Base-by-base conservation (phyloP, 495 filamentous ascomycete species). In the Penicillium bovifimosum region DNA sequence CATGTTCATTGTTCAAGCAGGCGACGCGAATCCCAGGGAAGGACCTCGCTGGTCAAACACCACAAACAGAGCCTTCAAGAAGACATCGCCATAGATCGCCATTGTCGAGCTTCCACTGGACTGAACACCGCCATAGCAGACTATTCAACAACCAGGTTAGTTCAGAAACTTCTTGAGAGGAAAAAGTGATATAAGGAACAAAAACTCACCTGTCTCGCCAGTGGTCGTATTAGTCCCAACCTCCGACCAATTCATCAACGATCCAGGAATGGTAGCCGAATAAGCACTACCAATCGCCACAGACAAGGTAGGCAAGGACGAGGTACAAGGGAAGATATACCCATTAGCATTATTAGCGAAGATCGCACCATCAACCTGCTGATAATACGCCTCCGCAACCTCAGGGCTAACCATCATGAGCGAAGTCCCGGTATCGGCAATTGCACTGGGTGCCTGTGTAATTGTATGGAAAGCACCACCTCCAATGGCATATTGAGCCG, bases 1-100 rank as follows among this genome's bases (percentile, higher is more conserved):
- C 20, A 24, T 24, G 20, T 38, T 38, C 13, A 9, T 35, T 29
- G 13, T 10, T 56, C 46, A 64, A 18, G 34, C 20, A 26, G 62
- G 61, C 41, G 59, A 31, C 3, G 69, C 73, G 55, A 76, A 56
- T 14, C 69, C 67, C 31, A 76, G 58, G 46, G 73, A 75, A 6
- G 73, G 73, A 0, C 73, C 73, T n/a, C 73, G 63, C 34, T 66
- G 58, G 56, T 95, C 84, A 58, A 92, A 92, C 14, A 86, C 86
- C 17, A 88, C 86, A 63, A 89, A 92, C 58, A 87, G 80, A 17
- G 84, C 77, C 69, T 88, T 89, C 62, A 95, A 82, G 62, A 95
- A 84, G 52, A 87, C 78, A 59, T 91, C 88, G 9, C 89, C 89
- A 56, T 84, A 86, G 61, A 95, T 86, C 63, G 89, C 82, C 53